Conservation (phyloP, 306 rosid species). For the Canavalia gladiata region DNA sequence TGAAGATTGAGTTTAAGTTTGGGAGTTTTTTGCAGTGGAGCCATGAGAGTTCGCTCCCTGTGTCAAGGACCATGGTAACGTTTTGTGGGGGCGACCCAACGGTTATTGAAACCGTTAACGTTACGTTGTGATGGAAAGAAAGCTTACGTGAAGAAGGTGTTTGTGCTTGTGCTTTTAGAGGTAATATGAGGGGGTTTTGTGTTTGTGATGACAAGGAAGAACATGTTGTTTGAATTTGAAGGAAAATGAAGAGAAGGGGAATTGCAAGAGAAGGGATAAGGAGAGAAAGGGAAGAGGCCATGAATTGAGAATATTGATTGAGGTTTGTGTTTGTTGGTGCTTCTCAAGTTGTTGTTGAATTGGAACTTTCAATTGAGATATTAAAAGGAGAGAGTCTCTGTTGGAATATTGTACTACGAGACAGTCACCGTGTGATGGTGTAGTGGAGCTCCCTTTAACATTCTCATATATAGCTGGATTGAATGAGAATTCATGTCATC, state of each 20-base stretch:
- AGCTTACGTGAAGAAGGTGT: constrained; percentile 59
- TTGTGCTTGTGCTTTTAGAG: constrained; percentile 61
- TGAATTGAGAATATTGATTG: constrained; percentile 38
- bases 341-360: constrained; percentile 16
- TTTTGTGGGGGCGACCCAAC: constrained; percentile 87
- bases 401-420: constrained; percentile 16
- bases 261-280: constrained; percentile 36
- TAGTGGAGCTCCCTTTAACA: constrained; percentile 3
- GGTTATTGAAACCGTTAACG: constrained; percentile 70
- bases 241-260: constrained; percentile 26
- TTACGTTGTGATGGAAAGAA: constrained; percentile 75
- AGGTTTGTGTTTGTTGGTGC: constrained; percentile 41
- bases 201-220: constrained; percentile 31
- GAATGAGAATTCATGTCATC: constrained; percentile 36
- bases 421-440: not conserved
- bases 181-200: constrained; percentile 46
- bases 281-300: constrained; percentile 43
- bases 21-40: constrained; percentile 72
- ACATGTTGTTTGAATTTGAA: constrained; percentile 29
- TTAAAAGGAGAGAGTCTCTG: constrained; percentile 21
- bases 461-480: constrained; percentile 29
- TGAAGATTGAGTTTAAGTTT: constrained; percentile 54
- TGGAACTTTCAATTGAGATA: constrained; percentile 6
- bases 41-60: constrained; percentile 96
- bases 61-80: constrained; percentile 93